These are phyloP conservation scores for Ajuga chamaepitys DNA, from an alignment of 257 asterid genomes.

Conservation along the genomic window DNA sequence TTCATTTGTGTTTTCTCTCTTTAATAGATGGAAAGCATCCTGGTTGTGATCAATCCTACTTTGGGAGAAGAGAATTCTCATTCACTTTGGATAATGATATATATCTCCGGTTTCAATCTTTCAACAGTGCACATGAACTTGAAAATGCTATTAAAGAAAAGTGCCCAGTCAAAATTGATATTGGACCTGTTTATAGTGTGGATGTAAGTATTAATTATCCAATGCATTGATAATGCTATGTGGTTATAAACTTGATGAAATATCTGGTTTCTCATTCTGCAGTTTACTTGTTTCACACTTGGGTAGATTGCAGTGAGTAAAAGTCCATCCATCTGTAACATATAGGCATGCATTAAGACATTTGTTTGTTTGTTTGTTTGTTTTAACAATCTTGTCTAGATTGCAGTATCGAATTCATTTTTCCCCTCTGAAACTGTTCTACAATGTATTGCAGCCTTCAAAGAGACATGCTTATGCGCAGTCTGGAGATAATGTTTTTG, in stretches of 20 bases:
- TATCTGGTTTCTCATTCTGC: neutral
- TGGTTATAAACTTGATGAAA: neutral
- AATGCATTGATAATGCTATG: neutral
- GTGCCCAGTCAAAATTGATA: conserved; percentile 81
- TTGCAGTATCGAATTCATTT: neutral
- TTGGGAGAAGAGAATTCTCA: conserved; percentile 82
- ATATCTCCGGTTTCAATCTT: conserved; percentile 77
- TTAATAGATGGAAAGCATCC: conserved; percentile 87
- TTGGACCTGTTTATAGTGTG: conserved; percentile 86
- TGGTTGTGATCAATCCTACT: conserved; percentile 87
- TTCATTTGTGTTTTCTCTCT: conserved; percentile 2
- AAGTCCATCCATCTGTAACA: neutral
- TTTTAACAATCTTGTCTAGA: neutral
- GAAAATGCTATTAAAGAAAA: conserved; percentile 69
- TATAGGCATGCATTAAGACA: neutral
- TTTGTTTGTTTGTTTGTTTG: neutral
- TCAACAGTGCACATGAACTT: conserved; percentile 46
- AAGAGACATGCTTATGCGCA: conserved; percentile 88
- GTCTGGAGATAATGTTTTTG: conserved; percentile 65
- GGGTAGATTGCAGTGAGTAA: neutral
- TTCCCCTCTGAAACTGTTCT: conserved; percentile 6
- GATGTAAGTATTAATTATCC: conserved; percentile 49
- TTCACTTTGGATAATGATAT: conserved; percentile 79
- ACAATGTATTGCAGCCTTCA: conserved; percentile 59
- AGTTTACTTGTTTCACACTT: neutral